Base-by-base conservation (phyloP, 352 stramenopile species). In the Phytopythium montanum region DNA sequence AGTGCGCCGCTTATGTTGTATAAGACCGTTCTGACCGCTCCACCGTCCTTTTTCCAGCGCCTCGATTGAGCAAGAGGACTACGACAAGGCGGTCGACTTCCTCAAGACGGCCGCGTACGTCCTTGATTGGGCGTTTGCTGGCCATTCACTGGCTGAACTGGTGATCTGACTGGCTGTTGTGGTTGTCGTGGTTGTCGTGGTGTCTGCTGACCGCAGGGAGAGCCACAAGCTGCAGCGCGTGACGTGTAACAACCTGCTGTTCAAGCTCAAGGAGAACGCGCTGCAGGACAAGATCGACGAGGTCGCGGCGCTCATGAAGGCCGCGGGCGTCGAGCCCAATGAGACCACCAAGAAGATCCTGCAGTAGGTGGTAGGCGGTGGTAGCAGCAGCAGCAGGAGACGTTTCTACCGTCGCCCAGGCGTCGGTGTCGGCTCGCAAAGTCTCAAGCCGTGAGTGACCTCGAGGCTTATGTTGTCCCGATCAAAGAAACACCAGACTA, bases 171-270 rank as follows among this genome's bases (percentile, higher is more conserved):
- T 16, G 33, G 14, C 33, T 38, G 1, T 12, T 38, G 33, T 38
- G 33, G 9, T 6, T 12, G 33, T n/a, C n/a, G n/a, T n/a, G 26
- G 26, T 50, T 2, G 8, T 29, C 5, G 9, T 33, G 44, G 0
- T 19, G 25, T 2, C 10, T 33, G 13, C 14, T 52, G 23, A 45
- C 23, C 25, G 54, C 49, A 92, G 82, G 48, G 73, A 89, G 56
- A 62, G 68, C 60, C 80, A 83, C 62, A 88, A 89, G 68, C 68
- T 92, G 41, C 84, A 90, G 71, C 82, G 82, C 64, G 82, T 92
- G 75, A 92, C 82, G 60, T 92, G 82, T 79, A 92, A 92, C 79
- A 90, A 92, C 71, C 52, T 92, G 60, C 68, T 92, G 25, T 90
- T 90, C 66, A 89, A 92, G 75, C 79, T 92, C n/a, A 92, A 92